Conservation (phyloP, 345 rosid genomes). For the Populus ilicifolia region DNA sequence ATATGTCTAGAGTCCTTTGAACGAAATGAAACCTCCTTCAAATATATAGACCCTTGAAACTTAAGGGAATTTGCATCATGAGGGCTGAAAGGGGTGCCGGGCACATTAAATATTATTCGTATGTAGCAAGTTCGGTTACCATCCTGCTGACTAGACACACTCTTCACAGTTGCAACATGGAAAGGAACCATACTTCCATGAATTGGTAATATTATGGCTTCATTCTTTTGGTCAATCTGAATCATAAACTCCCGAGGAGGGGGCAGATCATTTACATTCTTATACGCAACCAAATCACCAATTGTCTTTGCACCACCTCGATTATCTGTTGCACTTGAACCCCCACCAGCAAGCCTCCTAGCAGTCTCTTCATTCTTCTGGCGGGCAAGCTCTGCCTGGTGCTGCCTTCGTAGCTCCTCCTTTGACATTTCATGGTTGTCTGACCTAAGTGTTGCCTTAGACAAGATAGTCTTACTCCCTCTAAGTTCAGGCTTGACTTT, state of each 20-base stretch:
- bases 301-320: slow-evolving; percentile 54
- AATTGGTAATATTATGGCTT: slow-evolving; percentile 79
- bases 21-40: slow-evolving; percentile 83
- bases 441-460: slow-evolving; percentile 83
- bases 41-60: slow-evolving; percentile 65
- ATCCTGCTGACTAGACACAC: slow-evolving; percentile 88
- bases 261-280: slow-evolving; percentile 78
- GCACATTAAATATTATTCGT: slow-evolving; percentile 75
- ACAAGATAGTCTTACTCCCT: slow-evolving; percentile 37
- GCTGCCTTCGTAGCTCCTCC: slow-evolving; percentile 95
- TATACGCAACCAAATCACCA: slow-evolving; percentile 75
- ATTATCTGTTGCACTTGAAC: slow-evolving; percentile 52
- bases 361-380: slow-evolving; percentile 98
- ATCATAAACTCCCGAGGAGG: slow-evolving; percentile 72
- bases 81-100: slow-evolving; percentile 80
- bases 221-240: slow-evolving; percentile 82
- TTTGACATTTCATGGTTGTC: slow-evolving; percentile 84
- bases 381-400: slow-evolving; percentile 96
- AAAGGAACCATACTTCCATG: slow-evolving; percentile 89
- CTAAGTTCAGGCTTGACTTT: slow-evolving; percentile 37
- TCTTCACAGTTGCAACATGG: slow-evolving; percentile 85
- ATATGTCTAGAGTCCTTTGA: slow-evolving; percentile 90
- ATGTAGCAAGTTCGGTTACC: slow-evolving; percentile 75
- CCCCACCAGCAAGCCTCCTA: slow-evolving; percentile 84
- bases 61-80: slow-evolving; percentile 68